A percentile compares a stretch with the other conserved stretches of the same genome.
These are phyloP conservation scores for Wickerhamomyces bisporus DNA, from an alignment of 805 yeast species.

Conservation along the genomic window DNA sequence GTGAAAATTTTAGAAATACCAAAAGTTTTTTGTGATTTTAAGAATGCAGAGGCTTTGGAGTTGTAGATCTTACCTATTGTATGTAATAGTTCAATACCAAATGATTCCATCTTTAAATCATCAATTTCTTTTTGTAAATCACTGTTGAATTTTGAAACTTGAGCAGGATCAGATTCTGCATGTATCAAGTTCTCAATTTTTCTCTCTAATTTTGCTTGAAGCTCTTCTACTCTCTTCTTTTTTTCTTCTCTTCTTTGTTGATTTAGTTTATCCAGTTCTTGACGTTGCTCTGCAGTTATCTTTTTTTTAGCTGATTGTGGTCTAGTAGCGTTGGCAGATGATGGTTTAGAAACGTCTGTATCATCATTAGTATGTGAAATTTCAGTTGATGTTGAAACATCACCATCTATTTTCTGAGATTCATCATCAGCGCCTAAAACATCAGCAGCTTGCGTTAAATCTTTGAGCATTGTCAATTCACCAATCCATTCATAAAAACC, in stretches of 20 bases:
- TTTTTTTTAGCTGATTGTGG: slow-evolving; percentile 19
- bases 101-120: slow-evolving; percentile 87
- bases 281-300: slow-evolving; percentile 38
- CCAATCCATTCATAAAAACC: slow-evolving; percentile 77
- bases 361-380: slow-evolving; percentile 1
- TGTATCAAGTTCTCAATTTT: slow-evolving; percentile 41
- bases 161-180: slow-evolving; percentile 42
- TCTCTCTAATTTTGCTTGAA: slow-evolving; percentile 42
- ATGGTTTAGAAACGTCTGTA: too few species aligned
- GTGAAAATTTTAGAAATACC: slow-evolving; percentile 86
- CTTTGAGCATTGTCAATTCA: slow-evolving; percentile 63
- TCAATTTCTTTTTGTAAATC: slow-evolving; percentile 62
- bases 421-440: slow-evolving; percentile 24
- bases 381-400: slow-evolving; percentile 12
- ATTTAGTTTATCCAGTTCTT: slow-evolving; percentile 45
- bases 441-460: slow-evolving; percentile 53
- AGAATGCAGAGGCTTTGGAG: slow-evolving; percentile 65
- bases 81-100: slow-evolving; percentile 84
- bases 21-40: slow-evolving; percentile 72
- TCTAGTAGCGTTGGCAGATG: slow-evolving; percentile 1
- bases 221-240: slow-evolving; percentile 43
- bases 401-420: background rate
- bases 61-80: slow-evolving; percentile 78
- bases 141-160: slow-evolving; percentile 41
- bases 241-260: slow-evolving; percentile 49